These are phyloP conservation scores for Quaeritorhiza haematococci DNA, from an alignment of 371 early-diverging fungal species.

Conservation along the genomic window DNA sequence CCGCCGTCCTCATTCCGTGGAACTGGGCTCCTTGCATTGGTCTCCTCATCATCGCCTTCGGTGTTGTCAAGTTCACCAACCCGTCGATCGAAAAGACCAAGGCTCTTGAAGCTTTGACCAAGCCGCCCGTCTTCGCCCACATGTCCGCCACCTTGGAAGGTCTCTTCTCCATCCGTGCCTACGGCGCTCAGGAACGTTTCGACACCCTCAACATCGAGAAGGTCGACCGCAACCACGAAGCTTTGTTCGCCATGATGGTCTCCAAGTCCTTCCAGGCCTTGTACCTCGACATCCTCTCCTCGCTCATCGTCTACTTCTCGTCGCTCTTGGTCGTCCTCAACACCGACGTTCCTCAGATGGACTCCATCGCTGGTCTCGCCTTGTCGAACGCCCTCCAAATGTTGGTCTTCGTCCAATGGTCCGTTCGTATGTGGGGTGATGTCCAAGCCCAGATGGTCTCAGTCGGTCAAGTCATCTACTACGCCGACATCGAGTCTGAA, in stretches of 20 bases:
- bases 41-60: constrained; percentile 15
- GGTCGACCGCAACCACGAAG: constrained; percentile 57
- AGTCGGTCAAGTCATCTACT: constrained; percentile 47
- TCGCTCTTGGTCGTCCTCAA: constrained; percentile 11
- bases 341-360: constrained; percentile 11
- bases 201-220: constrained; percentile 43
- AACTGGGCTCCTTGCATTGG: constrained; percentile 26
- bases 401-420: constrained; percentile 54
- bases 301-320: constrained; percentile 16
- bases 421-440: constrained; percentile 40
- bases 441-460: constrained; percentile 47
- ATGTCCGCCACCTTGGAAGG: constrained; percentile 26
- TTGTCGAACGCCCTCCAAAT: constrained; percentile 55
- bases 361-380: constrained; percentile 44
- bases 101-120: constrained; percentile 10
- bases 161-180: constrained; percentile 21
- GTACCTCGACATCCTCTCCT: constrained; percentile 27
- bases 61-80: constrained; percentile 24
- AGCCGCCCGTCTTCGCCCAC: constrained; percentile 14
- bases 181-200: constrained; percentile 18
- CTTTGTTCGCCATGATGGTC: constrained; percentile 36
- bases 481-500: constrained; percentile 16
- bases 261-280: constrained; percentile 24
- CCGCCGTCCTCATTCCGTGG: constrained; percentile 37
- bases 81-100: constrained; percentile 47